These are phyloP conservation scores for Juglanconis sp. DNA, from an alignment of 2,329 filamentous ascomycete species.

Conservation along the genomic window DNA sequence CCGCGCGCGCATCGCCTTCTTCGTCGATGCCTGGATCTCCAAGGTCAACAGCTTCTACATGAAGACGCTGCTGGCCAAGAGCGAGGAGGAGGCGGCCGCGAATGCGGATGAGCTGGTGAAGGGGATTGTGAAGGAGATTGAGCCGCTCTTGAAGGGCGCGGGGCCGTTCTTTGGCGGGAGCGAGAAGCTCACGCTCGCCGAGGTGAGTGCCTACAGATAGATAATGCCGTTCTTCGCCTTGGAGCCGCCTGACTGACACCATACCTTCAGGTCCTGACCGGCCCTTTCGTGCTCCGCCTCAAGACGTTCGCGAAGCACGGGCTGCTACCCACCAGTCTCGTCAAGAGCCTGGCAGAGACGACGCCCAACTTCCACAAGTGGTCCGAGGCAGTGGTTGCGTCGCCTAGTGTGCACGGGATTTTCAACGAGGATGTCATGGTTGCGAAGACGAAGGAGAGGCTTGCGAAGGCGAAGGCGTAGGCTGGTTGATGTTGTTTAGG, in stretches of 20 bases:
- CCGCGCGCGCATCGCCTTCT: constrained; percentile 68
- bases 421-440: constrained; percentile 53
- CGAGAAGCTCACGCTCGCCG: constrained; percentile 65
- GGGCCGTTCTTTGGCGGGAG: constrained; percentile 64
- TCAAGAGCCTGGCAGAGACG: constrained; percentile 44
- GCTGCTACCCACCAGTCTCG: constrained; percentile 48
- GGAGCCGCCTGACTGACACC: neutral
- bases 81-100: constrained; percentile 47
- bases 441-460: constrained; percentile 38
- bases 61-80: constrained; percentile 44
- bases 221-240: neutral
- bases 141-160: constrained; percentile 60
- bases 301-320: constrained; percentile 41
- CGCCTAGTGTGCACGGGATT: constrained; percentile 65
- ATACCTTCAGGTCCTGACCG: constrained; percentile 22
- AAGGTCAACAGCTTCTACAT: constrained; percentile 54
- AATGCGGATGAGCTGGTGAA: constrained; percentile 50
- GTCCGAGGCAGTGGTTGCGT: constrained; percentile 55
- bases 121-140: constrained; percentile 65
- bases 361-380: constrained; percentile 68
- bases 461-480: constrained; percentile 24
- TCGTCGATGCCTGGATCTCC: constrained; percentile 65
- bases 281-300: constrained; percentile 22
- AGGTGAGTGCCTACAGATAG: constrained; percentile 49
- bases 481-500: no score